A percentile compares a stretch with the other conserved stretches of the same genome.
These are phyloP conservation scores for Leonotis leonurus DNA, from an alignment of 257 asterid species.

Conservation along the genomic window DNA sequence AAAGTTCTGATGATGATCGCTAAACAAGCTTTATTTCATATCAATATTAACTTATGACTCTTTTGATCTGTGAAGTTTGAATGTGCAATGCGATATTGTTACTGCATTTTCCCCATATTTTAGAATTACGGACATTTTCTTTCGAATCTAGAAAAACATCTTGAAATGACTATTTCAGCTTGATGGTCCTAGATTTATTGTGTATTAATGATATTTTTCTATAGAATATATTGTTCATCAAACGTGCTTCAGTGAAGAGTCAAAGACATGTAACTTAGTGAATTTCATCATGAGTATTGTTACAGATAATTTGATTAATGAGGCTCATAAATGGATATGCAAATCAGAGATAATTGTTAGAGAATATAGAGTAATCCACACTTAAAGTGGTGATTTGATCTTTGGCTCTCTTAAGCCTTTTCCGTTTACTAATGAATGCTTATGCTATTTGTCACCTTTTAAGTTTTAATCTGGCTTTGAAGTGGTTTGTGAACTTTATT, in stretches of 20 bases:
- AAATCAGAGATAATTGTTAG: not conserved
- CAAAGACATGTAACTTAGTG: not conserved
- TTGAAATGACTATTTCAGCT: not conserved
- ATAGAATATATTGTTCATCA: too few species aligned
- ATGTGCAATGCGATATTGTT: not conserved
- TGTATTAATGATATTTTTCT: not conserved
- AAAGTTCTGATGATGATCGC: not conserved
- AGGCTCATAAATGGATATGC: not conserved
- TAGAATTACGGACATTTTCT: not conserved
- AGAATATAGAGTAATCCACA: too few species aligned
- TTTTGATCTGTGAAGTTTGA: not conserved
- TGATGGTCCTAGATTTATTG: not conserved
- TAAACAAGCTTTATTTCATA: not conserved
- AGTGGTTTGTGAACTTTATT: not conserved
- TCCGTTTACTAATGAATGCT: not conserved
- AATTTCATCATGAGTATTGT: not conserved
- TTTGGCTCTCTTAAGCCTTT: not conserved
- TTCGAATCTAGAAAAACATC: not conserved
- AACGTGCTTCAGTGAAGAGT: too few species aligned
- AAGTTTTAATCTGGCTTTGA: too few species aligned
- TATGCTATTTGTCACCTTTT: too few species aligned
- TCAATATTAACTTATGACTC: not conserved
- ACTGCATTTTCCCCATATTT: conserved; percentile 1
- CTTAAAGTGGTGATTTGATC: not conserved
- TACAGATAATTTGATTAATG: not conserved